Evolutionary conservation across 768 basidiomycete genomes (phyloP).

Genomic region (Tubosaeta brunneosetosa): DNA sequence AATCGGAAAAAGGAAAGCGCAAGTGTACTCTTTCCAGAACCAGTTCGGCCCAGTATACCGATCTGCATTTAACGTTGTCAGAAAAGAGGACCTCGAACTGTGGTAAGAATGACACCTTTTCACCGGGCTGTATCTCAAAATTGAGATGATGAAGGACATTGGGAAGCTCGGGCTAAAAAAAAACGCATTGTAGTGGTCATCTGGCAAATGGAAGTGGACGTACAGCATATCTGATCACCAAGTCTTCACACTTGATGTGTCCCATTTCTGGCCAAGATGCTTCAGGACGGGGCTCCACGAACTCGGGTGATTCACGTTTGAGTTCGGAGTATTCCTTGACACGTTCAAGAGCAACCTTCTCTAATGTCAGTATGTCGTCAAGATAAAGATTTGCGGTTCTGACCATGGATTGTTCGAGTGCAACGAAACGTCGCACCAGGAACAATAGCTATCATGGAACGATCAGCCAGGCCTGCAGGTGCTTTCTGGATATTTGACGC

Average conservation of each 20-base stretch:
- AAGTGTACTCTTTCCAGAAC: slow-evolving; percentile 76
- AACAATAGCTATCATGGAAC: slow-evolving; percentile 46
- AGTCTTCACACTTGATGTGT: slow-evolving; percentile 63
- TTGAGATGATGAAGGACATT: slow-evolving; percentile 76
- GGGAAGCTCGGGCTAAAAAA: slow-evolving; percentile 74
- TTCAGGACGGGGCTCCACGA: slow-evolving; percentile 79
- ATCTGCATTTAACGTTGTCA: slow-evolving; percentile 36
- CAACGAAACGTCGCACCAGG: slow-evolving; percentile 77
- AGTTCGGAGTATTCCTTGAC: slow-evolving; percentile 90
- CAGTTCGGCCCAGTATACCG: slow-evolving; percentile 66
- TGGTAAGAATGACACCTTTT: slow-evolving; percentile 51
- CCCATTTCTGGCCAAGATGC: slow-evolving; percentile 74
- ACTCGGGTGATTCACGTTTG: slow-evolving; percentile 73
- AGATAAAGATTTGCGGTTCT: neutral
- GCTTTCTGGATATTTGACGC: neutral
- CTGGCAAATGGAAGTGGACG: slow-evolving; percentile 21
- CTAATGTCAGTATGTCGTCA: neutral
- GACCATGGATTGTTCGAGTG: slow-evolving; percentile 91
- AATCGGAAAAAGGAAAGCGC: slow-evolving; percentile 86
- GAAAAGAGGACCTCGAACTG: neutral
- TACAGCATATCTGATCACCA: slow-evolving; percentile 77
- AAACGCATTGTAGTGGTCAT: neutral
- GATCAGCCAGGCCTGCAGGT: slow-evolving; percentile 14
- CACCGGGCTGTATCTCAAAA: slow-evolving; percentile 67
- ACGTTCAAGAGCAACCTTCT: slow-evolving; percentile 77